Conservation (phyloP, 2,329 filamentous ascomycete species). For the Trichoderma koningiopsis region DNA sequence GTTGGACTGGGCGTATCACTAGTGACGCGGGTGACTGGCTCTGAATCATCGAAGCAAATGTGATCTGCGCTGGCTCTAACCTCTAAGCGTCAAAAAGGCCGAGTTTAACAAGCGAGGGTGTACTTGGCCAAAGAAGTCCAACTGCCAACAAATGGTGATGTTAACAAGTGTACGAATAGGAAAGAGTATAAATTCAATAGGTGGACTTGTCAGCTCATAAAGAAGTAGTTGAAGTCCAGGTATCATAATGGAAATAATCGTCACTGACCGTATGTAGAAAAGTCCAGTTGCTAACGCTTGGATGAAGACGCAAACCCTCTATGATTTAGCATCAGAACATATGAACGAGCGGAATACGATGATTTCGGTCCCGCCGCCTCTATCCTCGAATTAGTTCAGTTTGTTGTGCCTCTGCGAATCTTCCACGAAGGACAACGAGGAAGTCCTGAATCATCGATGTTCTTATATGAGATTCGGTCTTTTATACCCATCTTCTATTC, state of each 20-base stretch:
- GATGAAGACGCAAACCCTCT: no score
- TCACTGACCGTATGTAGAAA: not conserved
- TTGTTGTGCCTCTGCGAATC: not conserved
- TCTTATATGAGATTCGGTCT: not conserved
- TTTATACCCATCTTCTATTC: not conserved
- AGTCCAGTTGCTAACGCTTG: no score
- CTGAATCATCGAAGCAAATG: slow-evolving; percentile 2
- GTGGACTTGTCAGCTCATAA: not conserved
- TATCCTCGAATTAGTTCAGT: not conserved
- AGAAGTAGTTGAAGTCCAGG: not conserved
- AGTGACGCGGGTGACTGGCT: not conserved
- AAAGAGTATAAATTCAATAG: not conserved
- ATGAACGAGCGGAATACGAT: not conserved
- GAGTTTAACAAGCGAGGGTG: not conserved
- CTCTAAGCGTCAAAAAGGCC: not conserved
- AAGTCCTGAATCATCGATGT: not conserved
- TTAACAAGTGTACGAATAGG: not conserved
- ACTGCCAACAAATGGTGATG: not conserved
- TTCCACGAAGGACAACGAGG: not conserved
- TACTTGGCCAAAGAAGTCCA: not conserved
- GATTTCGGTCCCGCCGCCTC: not conserved
- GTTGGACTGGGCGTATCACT: slow-evolving; percentile 8
- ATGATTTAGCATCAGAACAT: not conserved
- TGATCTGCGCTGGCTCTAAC: slow-evolving; percentile 2
- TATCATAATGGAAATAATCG: not conserved